Conservation (phyloP, 2,329 filamentous ascomycete species). For the Claviceps sorghi region DNA sequence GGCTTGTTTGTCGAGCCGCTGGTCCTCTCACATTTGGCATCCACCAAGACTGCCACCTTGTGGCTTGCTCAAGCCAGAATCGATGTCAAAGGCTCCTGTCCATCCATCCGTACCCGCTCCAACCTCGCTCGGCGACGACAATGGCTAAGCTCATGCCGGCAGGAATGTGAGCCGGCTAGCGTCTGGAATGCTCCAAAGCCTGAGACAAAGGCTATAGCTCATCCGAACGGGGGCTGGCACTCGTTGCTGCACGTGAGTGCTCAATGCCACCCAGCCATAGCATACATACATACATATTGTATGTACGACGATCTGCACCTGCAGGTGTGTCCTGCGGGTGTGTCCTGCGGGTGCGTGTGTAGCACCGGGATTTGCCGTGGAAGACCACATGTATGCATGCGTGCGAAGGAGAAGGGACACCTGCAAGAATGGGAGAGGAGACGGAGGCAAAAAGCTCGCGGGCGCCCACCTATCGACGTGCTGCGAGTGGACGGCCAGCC, state of each 20-base stretch:
- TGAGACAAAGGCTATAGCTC: conserved; percentile 24
- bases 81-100: conserved; percentile 1
- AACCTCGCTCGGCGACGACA: conserved; percentile 21
- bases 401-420: neutral
- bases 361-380: conserved; percentile 3
- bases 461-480: neutral
- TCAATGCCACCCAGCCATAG: conserved; percentile 2
- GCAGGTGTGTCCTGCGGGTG: conserved; percentile 7
- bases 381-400: neutral
- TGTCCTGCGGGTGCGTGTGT: conserved; percentile 2
- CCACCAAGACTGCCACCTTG: conserved; percentile 5
- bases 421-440: neutral
- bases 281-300: too few species aligned
- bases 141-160: conserved; percentile 13
- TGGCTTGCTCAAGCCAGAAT: conserved; percentile 3
- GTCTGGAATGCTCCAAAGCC: conserved; percentile 19
- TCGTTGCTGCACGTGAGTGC: conserved; percentile 13
- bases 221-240: conserved; percentile 4
- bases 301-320: conserved; percentile 6
- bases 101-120: conserved; percentile 7
- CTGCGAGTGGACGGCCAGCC: neutral
- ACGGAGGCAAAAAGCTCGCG: neutral
- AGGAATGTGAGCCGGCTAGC: conserved; percentile 15
- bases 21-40: neutral
- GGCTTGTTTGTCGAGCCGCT: neutral